Evolutionary conservation across 768 basidiomycete genomes (phyloP).

Genomic region (Lentinula detonsa): DNA sequence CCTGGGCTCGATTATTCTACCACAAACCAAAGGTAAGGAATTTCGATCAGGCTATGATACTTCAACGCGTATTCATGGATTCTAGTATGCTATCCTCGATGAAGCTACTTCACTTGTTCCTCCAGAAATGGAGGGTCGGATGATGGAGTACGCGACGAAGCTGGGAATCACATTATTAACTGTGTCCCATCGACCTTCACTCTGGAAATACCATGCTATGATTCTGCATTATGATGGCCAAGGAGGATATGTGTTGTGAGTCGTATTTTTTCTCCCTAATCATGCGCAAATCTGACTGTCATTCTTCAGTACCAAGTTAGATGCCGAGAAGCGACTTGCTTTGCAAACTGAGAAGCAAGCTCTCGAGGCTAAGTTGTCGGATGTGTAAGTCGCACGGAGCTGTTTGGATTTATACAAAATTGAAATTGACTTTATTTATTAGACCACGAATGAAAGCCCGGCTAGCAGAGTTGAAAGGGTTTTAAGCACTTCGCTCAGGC

Average conservation of each 20-base stretch:
- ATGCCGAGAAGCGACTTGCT: conserved; percentile 84
- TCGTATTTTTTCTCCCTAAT: conserved; percentile 11
- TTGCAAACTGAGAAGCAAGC: conserved; percentile 93
- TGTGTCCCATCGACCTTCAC: conserved; percentile 89
- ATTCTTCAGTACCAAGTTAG: conserved; percentile 68
- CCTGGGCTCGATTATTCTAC: conserved; percentile 96
- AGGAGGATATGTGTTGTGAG: conserved; percentile 93
- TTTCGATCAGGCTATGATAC: conserved; percentile 1
- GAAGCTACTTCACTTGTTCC: conserved; percentile 96
- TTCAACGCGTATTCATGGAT: not conserved
- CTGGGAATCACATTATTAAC: conserved; percentile 91
- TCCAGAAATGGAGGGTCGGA: conserved; percentile 83
- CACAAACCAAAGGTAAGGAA: conserved; percentile 77
- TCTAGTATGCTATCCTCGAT: conserved; percentile 90
- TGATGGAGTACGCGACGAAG: conserved; percentile 89
- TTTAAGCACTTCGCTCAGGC: not conserved
- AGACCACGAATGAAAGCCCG: conserved; percentile 81
- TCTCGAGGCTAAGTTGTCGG: conserved; percentile 77
- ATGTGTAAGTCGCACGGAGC: conserved; percentile 56
- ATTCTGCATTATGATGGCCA: conserved; percentile 92
- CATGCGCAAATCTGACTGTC: not conserved
- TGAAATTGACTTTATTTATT: not conserved
- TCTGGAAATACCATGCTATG: conserved; percentile 89
- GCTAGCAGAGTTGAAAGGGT: conserved; percentile 54
- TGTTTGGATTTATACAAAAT: not conserved